Evolutionary conservation across 2,329 filamentous ascomycete genomes (phyloP).

Genomic region (Ophiostoma sp.): DNA sequence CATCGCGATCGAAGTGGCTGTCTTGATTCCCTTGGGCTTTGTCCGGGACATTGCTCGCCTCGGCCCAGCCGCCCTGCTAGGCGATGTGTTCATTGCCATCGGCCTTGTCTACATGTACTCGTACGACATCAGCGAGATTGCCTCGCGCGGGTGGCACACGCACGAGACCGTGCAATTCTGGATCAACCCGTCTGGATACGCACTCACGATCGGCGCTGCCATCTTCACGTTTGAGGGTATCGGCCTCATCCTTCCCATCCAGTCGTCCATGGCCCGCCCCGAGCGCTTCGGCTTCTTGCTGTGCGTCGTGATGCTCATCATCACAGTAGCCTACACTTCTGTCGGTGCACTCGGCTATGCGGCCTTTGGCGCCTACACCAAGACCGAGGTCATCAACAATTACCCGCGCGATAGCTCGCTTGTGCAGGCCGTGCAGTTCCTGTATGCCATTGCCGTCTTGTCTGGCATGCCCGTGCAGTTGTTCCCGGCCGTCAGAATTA

Average conservation of each 20-base stretch:
- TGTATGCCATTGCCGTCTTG: conserved; percentile 69
- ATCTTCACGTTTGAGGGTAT: conserved; percentile 79
- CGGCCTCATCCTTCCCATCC: conserved; percentile 69
- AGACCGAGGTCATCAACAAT: conserved; percentile 71
- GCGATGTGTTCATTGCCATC: conserved; percentile 66
- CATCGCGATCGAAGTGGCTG: conserved; percentile 60
- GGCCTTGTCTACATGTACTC: conserved; percentile 69
- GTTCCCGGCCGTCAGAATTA: conserved; percentile 66
- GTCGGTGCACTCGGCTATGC: conserved; percentile 69
- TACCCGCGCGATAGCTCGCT: conserved; percentile 64
- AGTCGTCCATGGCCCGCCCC: conserved; percentile 67
- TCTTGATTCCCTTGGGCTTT: conserved; percentile 61
- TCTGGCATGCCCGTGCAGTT: conserved; percentile 69
- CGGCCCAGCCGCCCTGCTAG: conserved; percentile 61
- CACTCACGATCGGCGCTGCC: conserved; percentile 64
- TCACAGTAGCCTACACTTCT: conserved; percentile 66
- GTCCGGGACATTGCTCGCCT: conserved; percentile 73
- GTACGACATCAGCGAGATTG: conserved; percentile 57
- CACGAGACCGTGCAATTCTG: conserved; percentile 53
- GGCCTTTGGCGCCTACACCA: conserved; percentile 62
- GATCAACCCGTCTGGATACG: conserved; percentile 65
- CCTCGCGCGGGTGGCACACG: conserved; percentile 45
- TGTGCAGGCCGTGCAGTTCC: conserved; percentile 70
- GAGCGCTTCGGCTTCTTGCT: conserved; percentile 62
- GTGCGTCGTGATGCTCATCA: conserved; percentile 64